Evolutionary conservation across 2,329 filamentous ascomycete genomes (phyloP), one percentile per base, ranked within the genome.

Genomic region (Penicillium concentricum): DNA sequence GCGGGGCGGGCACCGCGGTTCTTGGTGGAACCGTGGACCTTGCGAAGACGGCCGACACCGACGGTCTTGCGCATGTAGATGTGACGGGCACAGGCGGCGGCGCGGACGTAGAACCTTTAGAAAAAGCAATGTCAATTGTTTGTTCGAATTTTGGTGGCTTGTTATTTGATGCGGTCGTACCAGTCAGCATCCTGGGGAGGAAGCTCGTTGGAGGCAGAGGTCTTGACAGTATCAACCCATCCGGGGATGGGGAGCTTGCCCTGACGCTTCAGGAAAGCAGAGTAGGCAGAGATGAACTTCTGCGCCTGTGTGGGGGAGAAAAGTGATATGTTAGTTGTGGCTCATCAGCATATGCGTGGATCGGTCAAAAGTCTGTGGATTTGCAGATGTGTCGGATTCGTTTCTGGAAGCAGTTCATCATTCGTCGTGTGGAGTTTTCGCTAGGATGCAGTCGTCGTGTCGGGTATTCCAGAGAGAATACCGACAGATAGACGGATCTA

Each of bases 31-130:
- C 92, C 94, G 87, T 99, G 94, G 67, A 89, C 90, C 85, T 96
- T 96, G 81, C 93, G 90, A 72, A 99, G 88, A 77, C 94, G 92
- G 82, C 94, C 94, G 71, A 99, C 91, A 86, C 94, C 94, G 77
- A 99, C 92, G 65, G 92, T 97, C 87, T 99, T 99, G 84, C 94
- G 90, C 80, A 99, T 86, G 87, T 99, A 99, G 85, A 99, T 88
- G 86, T 97, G 93, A 77, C 92, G 92, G 75, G 94, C 94, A 77
- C 99, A 89, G 69, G 93, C 87, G 72, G 94, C 94, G 74, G 93
- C 92, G 77, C 94, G 92, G 78, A 87, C 78, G 82, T 89, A 89
- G 83, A 85, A 88, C 82, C 82, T 83, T 57, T 26, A 37, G 46
- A 28, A 56, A 46, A 54, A 50, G 28, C 9, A 41, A 52, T 46